Evolutionary conservation across 805 yeast species (phyloP).

Genomic region (Saccharomyces paradoxus): DNA sequence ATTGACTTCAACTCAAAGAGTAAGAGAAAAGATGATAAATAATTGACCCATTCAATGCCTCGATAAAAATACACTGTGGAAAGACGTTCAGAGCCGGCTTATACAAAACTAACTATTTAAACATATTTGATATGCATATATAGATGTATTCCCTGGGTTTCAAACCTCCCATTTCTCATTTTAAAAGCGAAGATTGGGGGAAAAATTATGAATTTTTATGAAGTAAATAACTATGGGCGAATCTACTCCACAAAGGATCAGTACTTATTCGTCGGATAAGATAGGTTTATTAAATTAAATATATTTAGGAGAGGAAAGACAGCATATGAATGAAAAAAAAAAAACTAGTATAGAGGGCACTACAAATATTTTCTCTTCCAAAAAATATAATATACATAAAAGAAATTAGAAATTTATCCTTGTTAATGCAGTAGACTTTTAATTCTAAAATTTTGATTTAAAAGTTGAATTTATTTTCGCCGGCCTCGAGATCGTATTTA

Average conservation of each 20-base stretch:
- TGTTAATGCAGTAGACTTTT: constrained; percentile 11
- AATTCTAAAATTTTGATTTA: not conserved
- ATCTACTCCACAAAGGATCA: not conserved
- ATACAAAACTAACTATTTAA: not conserved
- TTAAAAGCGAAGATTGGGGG: not conserved
- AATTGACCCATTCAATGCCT: not conserved
- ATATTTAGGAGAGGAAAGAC: not conserved
- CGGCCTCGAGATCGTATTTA: not conserved
- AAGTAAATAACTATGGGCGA: not conserved
- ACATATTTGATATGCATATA: not conserved
- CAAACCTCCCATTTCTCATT: not conserved
- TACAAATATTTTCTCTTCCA: not conserved
- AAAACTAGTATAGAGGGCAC: not conserved
- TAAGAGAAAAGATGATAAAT: not conserved
- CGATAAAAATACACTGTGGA: not conserved
- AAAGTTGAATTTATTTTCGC: not conserved
- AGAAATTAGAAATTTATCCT: not conserved
- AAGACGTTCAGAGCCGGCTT: not conserved
- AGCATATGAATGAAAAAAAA: not conserved
- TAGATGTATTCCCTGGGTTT: not conserved
- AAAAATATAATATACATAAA: not conserved
- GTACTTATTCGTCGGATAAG: not conserved
- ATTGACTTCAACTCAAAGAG: not conserved
- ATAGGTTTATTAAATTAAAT: not conserved
- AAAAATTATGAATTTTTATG: not conserved